These are phyloP conservation scores for Rubus parviflorus DNA, from an alignment of 306 rosid genomes.

Conservation along the genomic window DNA sequence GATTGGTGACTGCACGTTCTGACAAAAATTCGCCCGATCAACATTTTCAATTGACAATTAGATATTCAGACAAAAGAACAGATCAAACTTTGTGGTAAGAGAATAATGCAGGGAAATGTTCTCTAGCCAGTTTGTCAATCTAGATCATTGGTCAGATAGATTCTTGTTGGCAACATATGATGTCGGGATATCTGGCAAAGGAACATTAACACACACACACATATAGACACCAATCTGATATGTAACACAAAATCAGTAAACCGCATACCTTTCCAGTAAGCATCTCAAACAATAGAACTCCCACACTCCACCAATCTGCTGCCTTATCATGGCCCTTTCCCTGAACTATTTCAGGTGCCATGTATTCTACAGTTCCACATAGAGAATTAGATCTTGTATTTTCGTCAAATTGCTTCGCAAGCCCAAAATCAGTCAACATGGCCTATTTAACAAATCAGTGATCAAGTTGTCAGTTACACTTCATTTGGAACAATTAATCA, in stretches of 20 bases:
- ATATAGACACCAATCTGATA: background rate
- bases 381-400: conserved; percentile 83
- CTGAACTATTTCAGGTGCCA: conserved; percentile 97
- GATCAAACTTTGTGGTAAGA: too few species aligned
- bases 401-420: conserved; percentile 81
- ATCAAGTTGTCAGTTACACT: conserved; percentile 26
- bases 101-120: too few species aligned
- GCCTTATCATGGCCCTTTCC: conserved; percentile 98
- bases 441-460: conserved; percentile 45
- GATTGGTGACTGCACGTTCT: too few species aligned
- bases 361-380: conserved; percentile 93
- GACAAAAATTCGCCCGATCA: too few species aligned
- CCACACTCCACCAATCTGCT: conserved; percentile 99
- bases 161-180: too few species aligned
- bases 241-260: conserved; percentile 1
- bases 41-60: too few species aligned
- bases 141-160: too few species aligned
- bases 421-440: conserved; percentile 96
- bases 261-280: conserved; percentile 84
- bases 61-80: too few species aligned
- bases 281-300: conserved; percentile 89
- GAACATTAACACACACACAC: too few species aligned
- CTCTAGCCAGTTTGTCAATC: too few species aligned
- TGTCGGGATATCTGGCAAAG: too few species aligned
- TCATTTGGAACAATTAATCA: conserved; percentile 1